These are phyloP conservation scores for Trichoderma virens DNA, from an alignment of 495 filamentous ascomycete species.

Conservation along the genomic window DNA sequence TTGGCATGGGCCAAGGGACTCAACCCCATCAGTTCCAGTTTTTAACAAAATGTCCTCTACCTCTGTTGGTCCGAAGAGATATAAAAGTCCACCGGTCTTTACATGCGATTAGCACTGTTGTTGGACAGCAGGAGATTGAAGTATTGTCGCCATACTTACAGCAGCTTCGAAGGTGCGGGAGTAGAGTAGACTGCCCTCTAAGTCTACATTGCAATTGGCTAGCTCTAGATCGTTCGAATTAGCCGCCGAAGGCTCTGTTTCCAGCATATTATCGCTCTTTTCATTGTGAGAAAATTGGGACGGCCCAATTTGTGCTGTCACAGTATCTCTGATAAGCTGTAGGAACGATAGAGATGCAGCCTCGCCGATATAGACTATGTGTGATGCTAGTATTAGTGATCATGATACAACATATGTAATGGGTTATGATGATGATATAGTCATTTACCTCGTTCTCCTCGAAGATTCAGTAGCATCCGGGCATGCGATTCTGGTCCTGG, in stretches of 20 bases:
- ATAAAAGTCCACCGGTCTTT: slow-evolving; percentile 11
- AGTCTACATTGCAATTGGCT: background rate
- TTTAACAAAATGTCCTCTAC: background rate
- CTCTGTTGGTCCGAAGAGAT: slow-evolving; percentile 10
- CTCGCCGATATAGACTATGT: slow-evolving; percentile 14
- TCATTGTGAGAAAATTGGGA: slow-evolving; percentile 15
- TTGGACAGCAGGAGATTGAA: background rate
- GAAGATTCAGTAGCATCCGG: slow-evolving; percentile 12
- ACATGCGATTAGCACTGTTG: background rate
- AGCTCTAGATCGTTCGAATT: background rate
- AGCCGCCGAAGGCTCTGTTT: slow-evolving; percentile 1
- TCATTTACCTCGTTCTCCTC: slow-evolving; percentile 7
- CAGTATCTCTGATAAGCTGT: slow-evolving; percentile 13
- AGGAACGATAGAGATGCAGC: slow-evolving; percentile 16
- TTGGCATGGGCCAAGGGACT: slow-evolving; percentile 29
- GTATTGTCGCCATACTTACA: background rate
- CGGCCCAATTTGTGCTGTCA: slow-evolving; percentile 14
- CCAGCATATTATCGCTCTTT: slow-evolving; percentile 14
- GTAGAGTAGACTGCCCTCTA: slow-evolving; percentile 5
- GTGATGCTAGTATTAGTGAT: too few relatives aligned
- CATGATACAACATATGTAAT: too few relatives aligned
- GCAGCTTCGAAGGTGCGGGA: slow-evolving; percentile 1
- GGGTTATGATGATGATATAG: too few relatives aligned
- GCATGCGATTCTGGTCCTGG: background rate
- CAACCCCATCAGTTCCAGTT: background rate